These are phyloP conservation scores for Nakazawaea ambrosiae DNA, from an alignment of 805 yeast genomes.

Conservation along the genomic window DNA sequence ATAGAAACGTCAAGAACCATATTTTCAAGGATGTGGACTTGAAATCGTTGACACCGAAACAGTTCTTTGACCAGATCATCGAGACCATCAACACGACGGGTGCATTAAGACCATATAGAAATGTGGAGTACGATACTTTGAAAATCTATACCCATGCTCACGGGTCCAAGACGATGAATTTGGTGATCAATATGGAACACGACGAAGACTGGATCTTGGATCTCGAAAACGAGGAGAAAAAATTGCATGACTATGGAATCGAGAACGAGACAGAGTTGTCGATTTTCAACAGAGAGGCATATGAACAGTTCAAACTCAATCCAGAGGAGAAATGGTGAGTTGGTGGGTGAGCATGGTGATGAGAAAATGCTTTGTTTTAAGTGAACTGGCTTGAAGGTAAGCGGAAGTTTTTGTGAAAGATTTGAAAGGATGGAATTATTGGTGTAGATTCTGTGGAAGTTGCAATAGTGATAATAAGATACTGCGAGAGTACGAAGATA, in stretches of 20 bases:
- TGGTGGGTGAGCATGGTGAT: not conserved
- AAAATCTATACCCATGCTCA: constrained; percentile 94
- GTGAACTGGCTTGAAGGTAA: not conserved
- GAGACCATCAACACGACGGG: constrained; percentile 46
- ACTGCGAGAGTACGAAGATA: too few relatives aligned
- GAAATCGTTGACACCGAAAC: constrained; percentile 55
- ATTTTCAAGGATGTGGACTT: constrained; percentile 67
- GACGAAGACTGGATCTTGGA: constrained; percentile 68
- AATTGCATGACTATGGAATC: constrained; percentile 44
- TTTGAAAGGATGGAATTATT: not conserved
- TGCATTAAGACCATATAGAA: constrained; percentile 75
- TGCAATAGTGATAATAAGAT: too few relatives aligned
- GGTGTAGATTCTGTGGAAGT: not conserved
- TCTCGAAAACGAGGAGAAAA: constrained; percentile 28
- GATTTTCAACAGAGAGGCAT: constrained; percentile 63
- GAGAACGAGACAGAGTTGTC: constrained; percentile 93
- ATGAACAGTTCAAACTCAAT: constrained; percentile 60
- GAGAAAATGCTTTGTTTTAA: not conserved
- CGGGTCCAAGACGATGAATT: constrained; percentile 86
- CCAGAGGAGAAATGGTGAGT: constrained; percentile 88
- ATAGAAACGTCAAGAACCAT: constrained; percentile 77
- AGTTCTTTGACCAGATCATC: constrained; percentile 47
- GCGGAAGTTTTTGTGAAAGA: not conserved
- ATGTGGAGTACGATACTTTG: constrained; percentile 62
- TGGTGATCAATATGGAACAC: constrained; percentile 85